Conservation (phyloP, 2,329 filamentous ascomycete genomes). For the Bipolaris bicolor region DNA sequence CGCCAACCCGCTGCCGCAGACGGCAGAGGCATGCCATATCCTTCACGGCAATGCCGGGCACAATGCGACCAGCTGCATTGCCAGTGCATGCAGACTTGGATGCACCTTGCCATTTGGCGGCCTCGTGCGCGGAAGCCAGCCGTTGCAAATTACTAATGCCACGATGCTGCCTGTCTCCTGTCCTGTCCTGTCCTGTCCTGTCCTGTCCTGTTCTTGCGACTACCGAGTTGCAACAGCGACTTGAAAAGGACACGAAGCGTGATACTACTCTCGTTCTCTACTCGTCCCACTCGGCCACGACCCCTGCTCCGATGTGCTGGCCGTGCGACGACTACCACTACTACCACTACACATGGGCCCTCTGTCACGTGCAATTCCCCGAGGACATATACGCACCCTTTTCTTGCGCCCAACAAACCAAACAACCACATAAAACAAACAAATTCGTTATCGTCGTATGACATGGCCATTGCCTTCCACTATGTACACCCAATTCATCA, state of each 20-base stretch:
- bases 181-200: neutral
- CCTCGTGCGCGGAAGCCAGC: neutral
- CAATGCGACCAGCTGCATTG: no score
- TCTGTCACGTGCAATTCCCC: neutral
- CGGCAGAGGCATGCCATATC: neutral
- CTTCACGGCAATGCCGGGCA: no score
- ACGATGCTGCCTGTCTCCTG: neutral
- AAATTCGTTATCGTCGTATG: no score
- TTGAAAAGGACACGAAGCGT: conserved; percentile 17
- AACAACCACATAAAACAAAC: no score
- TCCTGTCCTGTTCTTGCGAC: neutral
- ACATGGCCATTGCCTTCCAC: no score
- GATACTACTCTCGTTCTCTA: conserved; percentile 6
- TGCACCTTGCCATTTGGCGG: neutral
- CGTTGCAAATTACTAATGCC: no score
- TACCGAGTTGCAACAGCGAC: neutral
- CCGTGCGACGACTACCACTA: neutral
- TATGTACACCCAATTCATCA: neutral
- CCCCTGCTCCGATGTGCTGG: conserved; percentile 17
- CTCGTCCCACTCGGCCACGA: conserved; percentile 18
- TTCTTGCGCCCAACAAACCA: no score
- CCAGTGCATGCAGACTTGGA: neutral
- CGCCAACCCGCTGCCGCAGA: conserved; percentile 5
- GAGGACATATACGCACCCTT: no score
- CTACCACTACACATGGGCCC: neutral